These are phyloP conservation scores for Saccharomyces kudriavzevii DNA, from an alignment of 805 yeast species.

Conservation along the genomic window DNA sequence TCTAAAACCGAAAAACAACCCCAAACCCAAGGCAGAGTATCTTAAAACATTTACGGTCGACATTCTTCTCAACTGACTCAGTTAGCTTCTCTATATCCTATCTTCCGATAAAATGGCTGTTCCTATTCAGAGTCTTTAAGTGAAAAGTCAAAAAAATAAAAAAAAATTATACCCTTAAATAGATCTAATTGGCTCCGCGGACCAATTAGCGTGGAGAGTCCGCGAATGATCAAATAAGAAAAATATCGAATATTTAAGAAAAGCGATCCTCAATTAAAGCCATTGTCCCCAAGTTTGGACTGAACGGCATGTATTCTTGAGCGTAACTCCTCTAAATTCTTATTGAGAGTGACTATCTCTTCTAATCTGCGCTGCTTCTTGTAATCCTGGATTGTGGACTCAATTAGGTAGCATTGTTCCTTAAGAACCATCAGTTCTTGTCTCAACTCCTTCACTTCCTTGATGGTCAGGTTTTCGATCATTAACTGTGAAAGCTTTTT, in stretches of 20 bases:
- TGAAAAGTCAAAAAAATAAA: not conserved
- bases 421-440: slow-evolving; percentile 79
- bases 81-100: not conserved
- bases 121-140: not conserved
- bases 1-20: slow-evolving; percentile 79
- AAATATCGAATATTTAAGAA: not conserved
- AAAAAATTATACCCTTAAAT: not conserved
- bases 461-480: slow-evolving; percentile 35
- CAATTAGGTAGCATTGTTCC: slow-evolving; percentile 72
- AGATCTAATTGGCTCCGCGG: not conserved
- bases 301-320: slow-evolving; percentile 41
- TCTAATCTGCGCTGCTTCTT: slow-evolving; percentile 68
- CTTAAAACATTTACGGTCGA: slow-evolving; percentile 63
- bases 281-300: slow-evolving; percentile 48
- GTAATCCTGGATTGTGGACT: slow-evolving; percentile 52
- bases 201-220: not conserved
- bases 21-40: slow-evolving; percentile 85
- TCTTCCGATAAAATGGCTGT: not conserved
- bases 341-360: slow-evolving; percentile 54
- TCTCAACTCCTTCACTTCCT: slow-evolving; percentile 50
- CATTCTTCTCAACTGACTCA: slow-evolving; percentile 25
- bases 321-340: slow-evolving; percentile 50
- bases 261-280: slow-evolving; percentile 19
- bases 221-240: not conserved
- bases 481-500: slow-evolving; percentile 13